Percentiles rank a stretch among this genome's conserved stretches.
phyloP scores from a whole-genome alignment of 2,329 filamentous ascomycete species.

The Bipolaris zeicola region DNA sequence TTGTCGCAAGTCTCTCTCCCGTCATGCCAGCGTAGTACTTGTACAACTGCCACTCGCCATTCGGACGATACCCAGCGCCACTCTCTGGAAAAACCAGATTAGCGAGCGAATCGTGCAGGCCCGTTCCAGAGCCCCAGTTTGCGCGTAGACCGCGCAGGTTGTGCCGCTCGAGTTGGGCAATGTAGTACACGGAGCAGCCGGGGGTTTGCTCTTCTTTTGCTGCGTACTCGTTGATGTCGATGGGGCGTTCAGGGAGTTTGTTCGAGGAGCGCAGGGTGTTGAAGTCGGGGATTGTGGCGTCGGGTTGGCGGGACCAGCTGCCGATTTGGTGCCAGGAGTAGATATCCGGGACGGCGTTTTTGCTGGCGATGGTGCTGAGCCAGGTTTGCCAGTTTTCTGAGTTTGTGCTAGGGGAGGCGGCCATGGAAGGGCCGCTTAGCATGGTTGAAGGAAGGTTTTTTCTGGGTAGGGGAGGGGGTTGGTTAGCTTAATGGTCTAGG shows the following conservation, averaged over 20 bases:
- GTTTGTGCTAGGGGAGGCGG: slow-evolving; percentile 37
- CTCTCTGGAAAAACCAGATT: slow-evolving; percentile 47
- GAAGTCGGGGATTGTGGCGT: slow-evolving; percentile 33
- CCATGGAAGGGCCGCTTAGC: slow-evolving; percentile 51
- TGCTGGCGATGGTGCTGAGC: slow-evolving; percentile 42
- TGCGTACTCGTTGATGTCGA: slow-evolving; percentile 60
- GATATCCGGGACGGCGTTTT: slow-evolving; percentile 51
- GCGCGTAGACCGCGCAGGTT: slow-evolving; percentile 52
- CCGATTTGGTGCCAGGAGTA: slow-evolving; percentile 55
- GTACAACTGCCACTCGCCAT: slow-evolving; percentile 55
- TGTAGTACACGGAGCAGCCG: slow-evolving; percentile 52
- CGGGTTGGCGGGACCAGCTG: slow-evolving; percentile 23
- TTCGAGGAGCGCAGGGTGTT: slow-evolving; percentile 34
- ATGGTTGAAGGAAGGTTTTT: slow-evolving; percentile 2
- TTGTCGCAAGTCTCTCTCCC: slow-evolving; percentile 48
- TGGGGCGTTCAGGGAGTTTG: slow-evolving; percentile 40
- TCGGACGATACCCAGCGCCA: slow-evolving; percentile 47
- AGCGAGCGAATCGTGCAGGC: slow-evolving; percentile 54
- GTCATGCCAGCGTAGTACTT: slow-evolving; percentile 57
- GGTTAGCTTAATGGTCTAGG: neutral
- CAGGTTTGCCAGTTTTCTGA: slow-evolving; percentile 49
- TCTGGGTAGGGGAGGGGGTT: neutral
- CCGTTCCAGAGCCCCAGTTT: slow-evolving; percentile 52
- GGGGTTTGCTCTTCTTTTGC: slow-evolving; percentile 51
- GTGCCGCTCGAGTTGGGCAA: slow-evolving; percentile 55